Conservation (phyloP, 2,329 filamentous ascomycete species). For the Colletotrichum spinosum region DNA sequence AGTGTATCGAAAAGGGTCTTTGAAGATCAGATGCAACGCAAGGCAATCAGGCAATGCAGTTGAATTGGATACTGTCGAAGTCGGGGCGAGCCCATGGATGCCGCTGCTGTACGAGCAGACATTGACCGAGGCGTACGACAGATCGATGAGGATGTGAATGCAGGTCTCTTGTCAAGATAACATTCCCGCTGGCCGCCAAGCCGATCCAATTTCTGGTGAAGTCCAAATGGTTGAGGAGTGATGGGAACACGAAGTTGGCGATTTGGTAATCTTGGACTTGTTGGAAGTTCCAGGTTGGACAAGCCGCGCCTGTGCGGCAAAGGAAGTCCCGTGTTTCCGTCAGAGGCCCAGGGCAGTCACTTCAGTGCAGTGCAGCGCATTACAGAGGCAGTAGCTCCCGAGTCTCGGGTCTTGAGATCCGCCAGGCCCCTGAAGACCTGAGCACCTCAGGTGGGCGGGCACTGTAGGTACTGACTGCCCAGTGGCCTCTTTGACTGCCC, state of each 20-base stretch:
- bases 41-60: slow-evolving; percentile 16
- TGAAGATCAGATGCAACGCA: slow-evolving; percentile 18
- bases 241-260: slow-evolving; percentile 14
- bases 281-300: not conserved
- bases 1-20: slow-evolving; percentile 18
- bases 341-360: not conserved
- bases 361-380: too few relatives aligned
- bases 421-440: too few relatives aligned
- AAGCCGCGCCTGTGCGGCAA: too few relatives aligned
- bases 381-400: too few relatives aligned
- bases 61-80: slow-evolving; percentile 33
- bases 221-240: not conserved
- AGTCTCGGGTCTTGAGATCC: too few relatives aligned
- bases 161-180: slow-evolving; percentile 7
- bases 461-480: too few relatives aligned
- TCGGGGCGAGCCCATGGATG: slow-evolving; percentile 33
- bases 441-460: too few relatives aligned
- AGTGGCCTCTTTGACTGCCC: too few relatives aligned
- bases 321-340: too few relatives aligned
- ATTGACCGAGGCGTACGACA: slow-evolving; percentile 18
- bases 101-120: slow-evolving; percentile 25
- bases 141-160: not conserved
- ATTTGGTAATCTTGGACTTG: slow-evolving; percentile 17
- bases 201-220: slow-evolving; percentile 2
- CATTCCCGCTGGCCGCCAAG: slow-evolving; percentile 16